These are phyloP conservation scores for Naganishia onofrii DNA, from an alignment of 768 basidiomycete species.

Conservation along the genomic window DNA sequence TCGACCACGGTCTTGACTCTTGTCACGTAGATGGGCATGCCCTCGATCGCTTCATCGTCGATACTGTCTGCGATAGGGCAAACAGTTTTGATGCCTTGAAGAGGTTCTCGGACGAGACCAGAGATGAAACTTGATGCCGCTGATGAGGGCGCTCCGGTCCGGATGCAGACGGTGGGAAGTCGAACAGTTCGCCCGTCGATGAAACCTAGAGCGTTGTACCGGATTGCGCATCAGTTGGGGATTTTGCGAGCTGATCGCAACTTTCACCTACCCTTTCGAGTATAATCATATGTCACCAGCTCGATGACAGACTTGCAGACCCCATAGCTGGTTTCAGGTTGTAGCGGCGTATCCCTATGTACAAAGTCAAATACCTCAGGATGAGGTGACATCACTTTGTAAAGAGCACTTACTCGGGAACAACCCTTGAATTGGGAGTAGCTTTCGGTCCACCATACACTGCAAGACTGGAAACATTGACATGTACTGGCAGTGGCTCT, in stretches of 20 bases:
- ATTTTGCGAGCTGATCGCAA: background rate
- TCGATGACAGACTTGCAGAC: constrained; percentile 50
- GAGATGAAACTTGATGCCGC: constrained; percentile 54
- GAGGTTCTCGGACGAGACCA: constrained; percentile 52
- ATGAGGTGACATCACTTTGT: background rate
- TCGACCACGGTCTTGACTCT: constrained; percentile 59
- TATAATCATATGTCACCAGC: constrained; percentile 51
- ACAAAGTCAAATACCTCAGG: background rate
- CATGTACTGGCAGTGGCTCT: constrained; percentile 43
- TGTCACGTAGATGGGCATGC: constrained; percentile 59
- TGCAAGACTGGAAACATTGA: constrained; percentile 49
- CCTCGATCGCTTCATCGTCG: constrained; percentile 53
- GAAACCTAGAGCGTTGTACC: constrained; percentile 37
- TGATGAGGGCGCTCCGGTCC: constrained; percentile 50
- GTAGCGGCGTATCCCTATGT: constrained; percentile 45
- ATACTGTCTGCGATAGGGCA: constrained; percentile 46
- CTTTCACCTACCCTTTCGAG: constrained; percentile 46
- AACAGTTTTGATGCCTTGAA: constrained; percentile 42
- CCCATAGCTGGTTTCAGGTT: constrained; percentile 50
- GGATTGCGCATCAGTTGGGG: background rate
- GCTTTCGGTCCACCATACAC: constrained; percentile 51
- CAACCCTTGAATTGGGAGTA: constrained; percentile 42
- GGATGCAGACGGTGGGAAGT: constrained; percentile 50
- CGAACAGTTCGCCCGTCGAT: constrained; percentile 50
- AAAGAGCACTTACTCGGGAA: constrained; percentile 40